Percentiles rank a stretch among this genome's conserved stretches.
These are phyloP conservation scores for Parastagonospora nodorum DNA, from an alignment of 2,329 filamentous ascomycete species.

Conservation along the genomic window DNA sequence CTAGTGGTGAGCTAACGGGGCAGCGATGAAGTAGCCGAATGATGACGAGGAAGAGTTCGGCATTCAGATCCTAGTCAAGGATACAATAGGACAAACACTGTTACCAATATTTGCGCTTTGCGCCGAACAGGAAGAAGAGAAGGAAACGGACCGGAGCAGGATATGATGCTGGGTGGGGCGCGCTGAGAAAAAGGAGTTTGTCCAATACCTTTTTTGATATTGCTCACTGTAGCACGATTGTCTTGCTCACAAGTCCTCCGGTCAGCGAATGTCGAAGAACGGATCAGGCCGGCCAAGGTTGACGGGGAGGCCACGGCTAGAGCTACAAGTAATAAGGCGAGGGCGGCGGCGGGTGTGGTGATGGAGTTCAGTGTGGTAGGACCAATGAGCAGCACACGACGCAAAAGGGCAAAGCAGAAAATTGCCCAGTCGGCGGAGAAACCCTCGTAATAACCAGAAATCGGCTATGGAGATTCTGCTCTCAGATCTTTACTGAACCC, in stretches of 20 bases:
- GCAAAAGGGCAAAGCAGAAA: conserved; percentile 34
- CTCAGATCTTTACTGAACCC: conserved; percentile 43
- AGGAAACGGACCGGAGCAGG: neutral
- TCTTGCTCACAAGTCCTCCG: neutral
- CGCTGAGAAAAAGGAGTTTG: conserved; percentile 18
- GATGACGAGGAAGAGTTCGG: conserved; percentile 16
- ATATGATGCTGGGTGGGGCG: conserved; percentile 2
- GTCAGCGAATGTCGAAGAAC: conserved; percentile 1
- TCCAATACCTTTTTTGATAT: conserved; percentile 35
- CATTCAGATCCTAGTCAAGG: conserved; percentile 7
- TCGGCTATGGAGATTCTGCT: conserved; percentile 40
- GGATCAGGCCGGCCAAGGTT: conserved; percentile 11
- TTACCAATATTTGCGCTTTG: neutral
- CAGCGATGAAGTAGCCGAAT: conserved; percentile 22
- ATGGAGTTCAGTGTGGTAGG: conserved; percentile 27
- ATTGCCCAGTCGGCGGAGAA: conserved; percentile 42
- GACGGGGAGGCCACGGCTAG: conserved; percentile 7
- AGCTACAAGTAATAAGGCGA: conserved; percentile 21
- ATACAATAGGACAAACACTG: conserved; percentile 6
- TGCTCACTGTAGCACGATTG: neutral
- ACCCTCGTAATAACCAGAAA: conserved; percentile 47
- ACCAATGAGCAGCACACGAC: conserved; percentile 36
- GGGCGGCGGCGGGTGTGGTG: conserved; percentile 20
- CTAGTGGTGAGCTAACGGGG: conserved; percentile 36
- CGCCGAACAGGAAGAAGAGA: neutral